Evolutionary conservation across 2,329 filamentous ascomycete genomes (phyloP).

Genomic region (Aotearoamyces nothofagi): DNA sequence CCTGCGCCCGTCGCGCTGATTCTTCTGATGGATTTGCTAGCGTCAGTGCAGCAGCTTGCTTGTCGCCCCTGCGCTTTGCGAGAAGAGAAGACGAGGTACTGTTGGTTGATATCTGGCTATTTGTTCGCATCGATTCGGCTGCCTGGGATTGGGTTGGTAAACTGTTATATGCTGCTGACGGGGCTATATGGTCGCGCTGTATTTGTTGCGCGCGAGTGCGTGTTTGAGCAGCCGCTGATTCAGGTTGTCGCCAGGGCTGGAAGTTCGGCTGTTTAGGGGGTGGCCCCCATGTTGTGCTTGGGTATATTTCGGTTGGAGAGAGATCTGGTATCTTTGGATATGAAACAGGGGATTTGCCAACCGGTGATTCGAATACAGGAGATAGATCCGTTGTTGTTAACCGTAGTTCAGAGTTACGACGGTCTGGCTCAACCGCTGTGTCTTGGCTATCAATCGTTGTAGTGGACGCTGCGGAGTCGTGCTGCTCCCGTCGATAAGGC

Average conservation of each 20-base stretch:
- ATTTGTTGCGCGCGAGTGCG: slow-evolving; percentile 3
- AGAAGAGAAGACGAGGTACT: slow-evolving; percentile 25
- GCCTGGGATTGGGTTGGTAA: background rate
- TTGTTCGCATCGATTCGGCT: background rate
- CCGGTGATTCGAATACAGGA: slow-evolving; percentile 17
- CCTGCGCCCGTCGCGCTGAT: slow-evolving; percentile 10
- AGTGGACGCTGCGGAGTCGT: background rate
- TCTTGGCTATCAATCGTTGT: slow-evolving; percentile 1
- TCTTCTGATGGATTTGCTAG: slow-evolving; percentile 12
- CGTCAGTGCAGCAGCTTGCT: slow-evolving; percentile 31
- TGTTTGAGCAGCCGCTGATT: slow-evolving; percentile 10
- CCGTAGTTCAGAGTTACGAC: background rate
- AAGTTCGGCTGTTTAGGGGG: slow-evolving; percentile 12
- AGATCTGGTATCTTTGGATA: slow-evolving; percentile 14
- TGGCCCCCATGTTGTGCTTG: too few relatives aligned
- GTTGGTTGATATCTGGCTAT: slow-evolving; percentile 1
- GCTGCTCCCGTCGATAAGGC: background rate
- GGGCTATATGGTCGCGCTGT: slow-evolving; percentile 4
- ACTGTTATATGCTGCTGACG: background rate
- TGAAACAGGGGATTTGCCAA: slow-evolving; percentile 13
- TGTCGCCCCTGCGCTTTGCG: slow-evolving; percentile 34
- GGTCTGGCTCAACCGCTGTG: background rate
- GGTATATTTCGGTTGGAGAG: slow-evolving; percentile 7
- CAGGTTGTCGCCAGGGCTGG: slow-evolving; percentile 14
- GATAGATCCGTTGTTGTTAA: slow-evolving; percentile 12